Conservation (phyloP, 345 rosid species). For the Erucastrum elatum region DNA sequence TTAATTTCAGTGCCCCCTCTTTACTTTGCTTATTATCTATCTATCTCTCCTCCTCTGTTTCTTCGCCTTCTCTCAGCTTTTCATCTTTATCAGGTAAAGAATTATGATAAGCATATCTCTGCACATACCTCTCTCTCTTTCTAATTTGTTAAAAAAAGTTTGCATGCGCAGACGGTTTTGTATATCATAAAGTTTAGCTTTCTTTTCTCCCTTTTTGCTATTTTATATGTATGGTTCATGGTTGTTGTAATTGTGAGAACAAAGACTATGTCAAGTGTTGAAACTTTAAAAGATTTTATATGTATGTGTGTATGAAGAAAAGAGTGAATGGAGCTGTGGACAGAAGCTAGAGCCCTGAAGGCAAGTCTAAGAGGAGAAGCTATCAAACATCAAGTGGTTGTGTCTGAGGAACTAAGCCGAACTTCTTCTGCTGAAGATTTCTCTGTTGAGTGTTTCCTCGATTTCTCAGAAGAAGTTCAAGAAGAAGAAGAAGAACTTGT, state of each 20-base stretch:
- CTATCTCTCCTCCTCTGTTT: conserved; percentile 26
- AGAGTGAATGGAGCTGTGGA: conserved; percentile 54
- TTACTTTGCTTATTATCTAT: conserved; percentile 11
- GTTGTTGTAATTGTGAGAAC: conserved; percentile 26
- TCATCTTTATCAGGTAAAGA: conserved; percentile 37
- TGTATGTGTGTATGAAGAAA: conserved; percentile 22
- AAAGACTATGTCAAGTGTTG: conserved; percentile 19
- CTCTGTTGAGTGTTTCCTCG: conserved; percentile 69
- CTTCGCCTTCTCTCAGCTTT: conserved; percentile 33
- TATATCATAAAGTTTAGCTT: conserved; percentile 15
- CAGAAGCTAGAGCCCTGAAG: conserved; percentile 64
- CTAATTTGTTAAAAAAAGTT: conserved; percentile 4
- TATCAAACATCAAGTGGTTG: conserved; percentile 37
- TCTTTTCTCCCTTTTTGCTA: neutral
- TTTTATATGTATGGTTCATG: conserved; percentile 20
- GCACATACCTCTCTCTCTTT: conserved; percentile 5
- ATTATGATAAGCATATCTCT: conserved; percentile 7
- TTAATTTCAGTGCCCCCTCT: conserved; percentile 39
- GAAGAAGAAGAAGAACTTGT: conserved; percentile 46
- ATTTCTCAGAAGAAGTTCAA: conserved; percentile 55
- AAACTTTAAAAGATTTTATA: conserved; percentile 12
- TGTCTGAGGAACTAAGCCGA: conserved; percentile 41
- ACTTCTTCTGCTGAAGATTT: conserved; percentile 53
- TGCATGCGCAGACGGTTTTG: conserved; percentile 26
- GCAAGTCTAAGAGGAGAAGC: conserved; percentile 55